These are phyloP conservation scores for Beauveria asiatica DNA, from an alignment of 2,329 filamentous ascomycete species.

Conservation along the genomic window DNA sequence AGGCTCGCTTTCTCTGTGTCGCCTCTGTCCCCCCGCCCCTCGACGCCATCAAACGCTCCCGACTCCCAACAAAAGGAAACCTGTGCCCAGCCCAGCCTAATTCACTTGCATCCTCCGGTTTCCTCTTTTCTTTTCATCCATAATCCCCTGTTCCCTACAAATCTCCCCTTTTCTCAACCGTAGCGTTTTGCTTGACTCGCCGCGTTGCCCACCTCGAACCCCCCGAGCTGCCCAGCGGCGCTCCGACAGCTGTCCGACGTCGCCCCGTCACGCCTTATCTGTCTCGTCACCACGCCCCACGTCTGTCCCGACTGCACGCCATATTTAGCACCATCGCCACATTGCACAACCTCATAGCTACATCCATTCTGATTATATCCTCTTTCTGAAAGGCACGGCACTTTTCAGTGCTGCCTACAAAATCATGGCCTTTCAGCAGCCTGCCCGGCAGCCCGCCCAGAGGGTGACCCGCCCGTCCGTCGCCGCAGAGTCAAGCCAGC, in stretches of 20 bases:
- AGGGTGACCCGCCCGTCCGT: conserved; percentile 36
- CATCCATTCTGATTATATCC: background rate
- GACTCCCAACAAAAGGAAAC: conserved; percentile 12
- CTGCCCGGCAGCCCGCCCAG: conserved; percentile 44
- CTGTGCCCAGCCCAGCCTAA: background rate
- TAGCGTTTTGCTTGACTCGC: background rate
- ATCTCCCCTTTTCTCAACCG: background rate
- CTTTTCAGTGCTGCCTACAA: background rate
- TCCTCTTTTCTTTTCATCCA: background rate
- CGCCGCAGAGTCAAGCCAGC: conserved; percentile 26
- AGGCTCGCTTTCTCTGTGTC: background rate
- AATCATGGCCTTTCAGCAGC: conserved; percentile 52
- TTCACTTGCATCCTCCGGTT: background rate
- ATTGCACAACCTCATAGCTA: background rate
- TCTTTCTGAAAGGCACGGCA: background rate
- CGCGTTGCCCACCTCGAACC: background rate
- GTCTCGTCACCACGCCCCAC: conserved; percentile 1
- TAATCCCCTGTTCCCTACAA: background rate
- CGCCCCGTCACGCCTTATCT: conserved; percentile 8
- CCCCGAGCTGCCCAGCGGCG: conserved; percentile 5
- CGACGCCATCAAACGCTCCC: background rate
- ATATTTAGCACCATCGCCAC: background rate
- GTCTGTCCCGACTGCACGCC: background rate
- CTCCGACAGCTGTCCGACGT: conserved; percentile 8
- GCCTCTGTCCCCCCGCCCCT: conserved; percentile 2